Base-by-base conservation (phyloP, 305 asterid genomes). In the Rubia tinctorum region DNA sequence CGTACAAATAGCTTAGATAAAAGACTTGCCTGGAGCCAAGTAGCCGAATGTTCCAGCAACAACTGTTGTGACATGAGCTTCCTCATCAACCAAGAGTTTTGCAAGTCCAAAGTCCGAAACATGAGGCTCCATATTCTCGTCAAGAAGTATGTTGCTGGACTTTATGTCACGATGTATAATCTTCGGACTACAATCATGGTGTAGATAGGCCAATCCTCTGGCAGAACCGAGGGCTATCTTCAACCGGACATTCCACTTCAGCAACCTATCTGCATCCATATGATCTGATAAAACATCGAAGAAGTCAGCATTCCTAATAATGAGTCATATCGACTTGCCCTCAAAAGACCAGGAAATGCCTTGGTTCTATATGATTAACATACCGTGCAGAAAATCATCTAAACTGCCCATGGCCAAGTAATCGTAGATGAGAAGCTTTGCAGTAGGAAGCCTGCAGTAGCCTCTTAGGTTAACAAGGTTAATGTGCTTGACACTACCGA, bases 1-100 rank as follows among this genome's bases (percentile, higher is more conserved):
- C 8, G 13, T 18, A 65, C 10, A 66, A 42, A 20, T 40, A 18
- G 71, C 3, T 40, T 42, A 42, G 55, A 66, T 15, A 66, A 53
- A 66, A 43, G 37, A 55, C 78, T 42, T 69, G 90, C 99, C 99
- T 87, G 99, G 99, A 73, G 99, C 99, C 67, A 93, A 82, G 80
- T 93, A 93, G 72, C 98, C 98, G 39, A 93, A 93, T 27, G 98
- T 93, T 73, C 98, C 98, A 2, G 98, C 98, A 73, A 93, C 98
- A 43, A 93, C 98, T 18, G 98, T 94, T 13, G 98, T 94, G 64
- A 94, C 95, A 82, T 94, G 99, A 73, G 95, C 89, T 68, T 94
- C 97, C 81, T 92, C 99, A n/a, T 94, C 98, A 0, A 92, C 96
- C 84, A 94, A 81, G 17, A 94, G 91, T 74, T 94, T 92, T 14